Conservation (phyloP, 2,329 filamentous ascomycete species). For the Escovopsis weberi region DNA sequence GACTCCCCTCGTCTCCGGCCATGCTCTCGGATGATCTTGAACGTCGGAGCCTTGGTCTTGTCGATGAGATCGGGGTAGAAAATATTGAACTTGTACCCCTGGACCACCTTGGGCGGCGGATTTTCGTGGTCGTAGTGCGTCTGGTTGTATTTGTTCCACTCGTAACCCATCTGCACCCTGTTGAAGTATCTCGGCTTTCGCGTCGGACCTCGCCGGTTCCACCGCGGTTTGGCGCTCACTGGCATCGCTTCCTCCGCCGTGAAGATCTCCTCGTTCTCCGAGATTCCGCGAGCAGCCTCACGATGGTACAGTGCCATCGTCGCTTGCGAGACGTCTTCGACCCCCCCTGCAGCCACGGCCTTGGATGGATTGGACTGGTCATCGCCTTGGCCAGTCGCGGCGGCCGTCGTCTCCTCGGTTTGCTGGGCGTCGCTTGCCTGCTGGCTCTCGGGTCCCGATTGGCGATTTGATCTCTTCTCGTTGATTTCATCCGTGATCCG, state of each 20-base stretch:
- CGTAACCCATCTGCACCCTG: slow-evolving; percentile 95
- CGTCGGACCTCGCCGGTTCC: slow-evolving; percentile 74
- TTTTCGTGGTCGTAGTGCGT: slow-evolving; percentile 99
- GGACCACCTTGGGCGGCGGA: slow-evolving; percentile 91
- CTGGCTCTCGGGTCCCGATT: slow-evolving; percentile 53
- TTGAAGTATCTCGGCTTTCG: slow-evolving; percentile 96
- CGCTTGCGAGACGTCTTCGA: slow-evolving; percentile 73
- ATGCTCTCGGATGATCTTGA: slow-evolving; percentile 87
- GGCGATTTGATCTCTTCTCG: slow-evolving; percentile 48
- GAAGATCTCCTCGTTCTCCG: slow-evolving; percentile 93
- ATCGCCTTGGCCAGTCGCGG: background rate
- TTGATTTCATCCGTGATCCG: slow-evolving; percentile 65
- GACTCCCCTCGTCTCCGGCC: slow-evolving; percentile 82
- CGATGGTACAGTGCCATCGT: slow-evolving; percentile 84
- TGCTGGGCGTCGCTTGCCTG: slow-evolving; percentile 33
- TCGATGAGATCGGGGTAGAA: slow-evolving; percentile 97
- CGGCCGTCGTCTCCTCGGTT: background rate
- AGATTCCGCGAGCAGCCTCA: slow-evolving; percentile 79
- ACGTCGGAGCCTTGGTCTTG: slow-evolving; percentile 86
- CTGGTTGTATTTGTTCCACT: slow-evolving; percentile 99
- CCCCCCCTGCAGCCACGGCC: slow-evolving; percentile 20
- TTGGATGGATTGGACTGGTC: background rate
- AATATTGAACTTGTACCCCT: slow-evolving; percentile 99
- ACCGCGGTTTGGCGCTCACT: slow-evolving; percentile 47
- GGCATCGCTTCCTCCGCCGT: slow-evolving; percentile 71